These are phyloP conservation scores for Clohesyomyces aquaticus DNA, from an alignment of 495 filamentous ascomycete genomes.

Conservation along the genomic window DNA sequence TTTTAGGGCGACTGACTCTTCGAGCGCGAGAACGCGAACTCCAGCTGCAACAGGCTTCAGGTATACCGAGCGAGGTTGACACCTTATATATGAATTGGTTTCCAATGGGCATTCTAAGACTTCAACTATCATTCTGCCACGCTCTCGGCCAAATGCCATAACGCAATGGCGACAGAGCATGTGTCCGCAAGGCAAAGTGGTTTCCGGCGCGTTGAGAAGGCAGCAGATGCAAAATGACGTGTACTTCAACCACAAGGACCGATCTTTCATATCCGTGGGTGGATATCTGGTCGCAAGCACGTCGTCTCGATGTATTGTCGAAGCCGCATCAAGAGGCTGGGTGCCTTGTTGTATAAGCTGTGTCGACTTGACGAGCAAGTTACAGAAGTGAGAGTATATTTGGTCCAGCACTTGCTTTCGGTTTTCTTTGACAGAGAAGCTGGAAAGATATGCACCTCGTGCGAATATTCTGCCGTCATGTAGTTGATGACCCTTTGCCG, in stretches of 20 bases:
- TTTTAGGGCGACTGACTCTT: slow-evolving; percentile 4
- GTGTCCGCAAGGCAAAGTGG: slow-evolving; percentile 25
- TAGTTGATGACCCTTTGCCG: slow-evolving; percentile 30
- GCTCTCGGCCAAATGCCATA: slow-evolving; percentile 9
- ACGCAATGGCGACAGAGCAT: slow-evolving; percentile 26
- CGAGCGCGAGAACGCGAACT: slow-evolving; percentile 23
- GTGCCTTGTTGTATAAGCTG: neutral
- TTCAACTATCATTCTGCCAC: slow-evolving; percentile 13
- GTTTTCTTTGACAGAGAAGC: slow-evolving; percentile 25
- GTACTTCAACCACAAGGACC: slow-evolving; percentile 2
- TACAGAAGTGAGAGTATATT: slow-evolving; percentile 15
- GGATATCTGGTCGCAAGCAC: slow-evolving; percentile 10
- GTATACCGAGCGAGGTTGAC: slow-evolving; percentile 13
- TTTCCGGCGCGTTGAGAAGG: slow-evolving; percentile 21
- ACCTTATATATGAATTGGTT: slow-evolving; percentile 2
- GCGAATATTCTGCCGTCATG: slow-evolving; percentile 26
- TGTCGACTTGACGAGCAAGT: slow-evolving; percentile 13
- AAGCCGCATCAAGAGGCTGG: slow-evolving; percentile 13
- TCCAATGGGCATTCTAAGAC: slow-evolving; percentile 26
- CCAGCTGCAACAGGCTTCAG: slow-evolving; percentile 24
- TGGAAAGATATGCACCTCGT: slow-evolving; percentile 27
- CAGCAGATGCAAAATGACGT: slow-evolving; percentile 31
- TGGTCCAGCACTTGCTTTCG: slow-evolving; percentile 13
- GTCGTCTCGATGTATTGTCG: slow-evolving; percentile 26
- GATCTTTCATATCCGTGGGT: neutral